Evolutionary conservation across 345 rosid genomes (phyloP).

Genomic region (Noccaea bulbosa): DNA sequence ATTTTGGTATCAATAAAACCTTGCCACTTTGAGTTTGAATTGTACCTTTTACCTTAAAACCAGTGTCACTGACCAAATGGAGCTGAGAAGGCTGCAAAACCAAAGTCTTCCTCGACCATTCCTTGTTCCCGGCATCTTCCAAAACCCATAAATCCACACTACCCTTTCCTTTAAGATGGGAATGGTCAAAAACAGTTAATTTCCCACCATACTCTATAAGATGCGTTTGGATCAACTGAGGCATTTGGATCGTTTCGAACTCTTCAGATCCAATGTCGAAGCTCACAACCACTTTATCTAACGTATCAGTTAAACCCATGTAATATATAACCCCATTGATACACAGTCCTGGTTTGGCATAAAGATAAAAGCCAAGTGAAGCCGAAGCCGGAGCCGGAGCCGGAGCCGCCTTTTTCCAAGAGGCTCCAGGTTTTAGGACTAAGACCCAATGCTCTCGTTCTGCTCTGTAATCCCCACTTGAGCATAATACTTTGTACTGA

Average conservation of each 20-base stretch:
- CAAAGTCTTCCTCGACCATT: conserved; percentile 6
- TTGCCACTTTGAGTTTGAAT: conserved; percentile 11
- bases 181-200: not conserved
- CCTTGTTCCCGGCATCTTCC: conserved; percentile 7
- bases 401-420: not conserved
- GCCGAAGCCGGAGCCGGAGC: not conserved
- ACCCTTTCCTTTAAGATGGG: conserved; percentile 16
- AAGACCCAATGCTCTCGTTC: conserved; percentile 12
- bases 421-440: not conserved
- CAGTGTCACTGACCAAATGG: not conserved
- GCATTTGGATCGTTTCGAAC: conserved; percentile 8
- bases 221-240: too few species aligned
- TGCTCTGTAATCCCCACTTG: not conserved
- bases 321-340: conserved; percentile 13
- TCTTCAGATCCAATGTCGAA: conserved; percentile 9
- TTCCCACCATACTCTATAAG: conserved; percentile 7
- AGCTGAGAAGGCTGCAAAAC: conserved; percentile 5
- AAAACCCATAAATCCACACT: not conserved
- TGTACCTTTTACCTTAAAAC: not conserved
- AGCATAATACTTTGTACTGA: not conserved
- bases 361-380: not conserved
- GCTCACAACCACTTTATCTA: not conserved
- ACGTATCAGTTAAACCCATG: not conserved
- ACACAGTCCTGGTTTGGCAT: not conserved
- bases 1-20: not conserved